Conservation (phyloP, 768 basidiomycete genomes). For the Boletus barrowsii region DNA sequence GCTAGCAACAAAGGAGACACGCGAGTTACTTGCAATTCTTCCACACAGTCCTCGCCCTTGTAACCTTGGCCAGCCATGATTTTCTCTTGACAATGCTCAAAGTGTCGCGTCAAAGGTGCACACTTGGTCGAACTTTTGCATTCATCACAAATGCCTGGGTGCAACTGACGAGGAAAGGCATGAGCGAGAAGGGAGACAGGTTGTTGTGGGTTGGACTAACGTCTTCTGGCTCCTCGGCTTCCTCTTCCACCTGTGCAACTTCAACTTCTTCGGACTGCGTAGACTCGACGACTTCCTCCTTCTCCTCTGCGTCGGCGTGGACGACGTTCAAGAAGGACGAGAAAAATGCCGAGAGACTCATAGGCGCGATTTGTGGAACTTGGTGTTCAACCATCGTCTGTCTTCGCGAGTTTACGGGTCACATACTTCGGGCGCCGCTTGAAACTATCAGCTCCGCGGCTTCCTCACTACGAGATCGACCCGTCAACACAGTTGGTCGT, state of each 20-base stretch:
- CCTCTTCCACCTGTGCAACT: constrained; percentile 49
- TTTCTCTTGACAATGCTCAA: constrained; percentile 89
- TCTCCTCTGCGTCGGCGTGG: constrained; percentile 40
- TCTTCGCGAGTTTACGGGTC: constrained; percentile 30
- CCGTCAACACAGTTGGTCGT: too few relatives aligned
- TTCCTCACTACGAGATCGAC: too few relatives aligned
- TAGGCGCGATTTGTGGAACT: constrained; percentile 21
- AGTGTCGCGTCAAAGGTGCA: constrained; percentile 70
- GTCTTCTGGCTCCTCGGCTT: constrained; percentile 73
- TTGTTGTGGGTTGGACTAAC: constrained; percentile 44
- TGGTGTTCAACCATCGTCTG: not conserved
- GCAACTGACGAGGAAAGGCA: constrained; percentile 40
- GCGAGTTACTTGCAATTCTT: constrained; percentile 68
- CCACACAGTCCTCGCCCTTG: constrained; percentile 90
- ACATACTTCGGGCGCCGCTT: constrained; percentile 16
- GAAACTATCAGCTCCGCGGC: not conserved
- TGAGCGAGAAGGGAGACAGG: not conserved
- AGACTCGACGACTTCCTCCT: constrained; percentile 30
- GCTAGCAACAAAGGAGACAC: not conserved
- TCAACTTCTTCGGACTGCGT: constrained; percentile 39
- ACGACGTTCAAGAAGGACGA: constrained; percentile 41
- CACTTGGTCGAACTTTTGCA: constrained; percentile 69
- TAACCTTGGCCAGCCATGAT: constrained; percentile 77
- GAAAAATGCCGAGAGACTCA: constrained; percentile 45
- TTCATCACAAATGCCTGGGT: constrained; percentile 72